Conservation (phyloP, 2,329 filamentous ascomycete species). For the Penicillium psychrosexuale region DNA sequence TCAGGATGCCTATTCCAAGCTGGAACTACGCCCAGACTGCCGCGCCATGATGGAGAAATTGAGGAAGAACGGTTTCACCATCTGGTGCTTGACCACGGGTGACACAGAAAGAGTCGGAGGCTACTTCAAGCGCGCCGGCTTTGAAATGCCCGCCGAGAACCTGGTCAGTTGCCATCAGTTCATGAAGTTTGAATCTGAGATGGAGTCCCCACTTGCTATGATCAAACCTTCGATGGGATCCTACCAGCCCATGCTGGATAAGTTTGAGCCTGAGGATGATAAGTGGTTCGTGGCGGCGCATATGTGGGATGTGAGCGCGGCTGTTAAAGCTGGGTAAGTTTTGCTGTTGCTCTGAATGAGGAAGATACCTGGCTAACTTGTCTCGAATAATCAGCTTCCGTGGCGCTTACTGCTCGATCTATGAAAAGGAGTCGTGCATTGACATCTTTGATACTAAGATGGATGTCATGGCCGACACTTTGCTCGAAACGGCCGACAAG, state of each 20-base stretch:
- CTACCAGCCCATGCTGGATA: slow-evolving; percentile 47
- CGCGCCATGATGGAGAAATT: slow-evolving; percentile 43
- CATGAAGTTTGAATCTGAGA: background rate
- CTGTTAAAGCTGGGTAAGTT: slow-evolving; percentile 44
- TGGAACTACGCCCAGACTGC: slow-evolving; percentile 35
- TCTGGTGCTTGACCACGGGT: slow-evolving; percentile 55
- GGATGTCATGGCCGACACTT: slow-evolving; percentile 50
- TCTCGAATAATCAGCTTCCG: slow-evolving; percentile 34
- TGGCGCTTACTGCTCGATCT: slow-evolving; percentile 54
- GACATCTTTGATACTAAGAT: slow-evolving; percentile 52
- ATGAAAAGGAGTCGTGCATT: slow-evolving; percentile 51
- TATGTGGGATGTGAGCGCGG: slow-evolving; percentile 58
- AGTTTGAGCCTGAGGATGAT: slow-evolving; percentile 39
- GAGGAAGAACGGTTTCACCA: slow-evolving; percentile 47
- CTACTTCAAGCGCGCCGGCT: slow-evolving; percentile 50
- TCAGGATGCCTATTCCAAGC: slow-evolving; percentile 35
- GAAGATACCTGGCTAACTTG: background rate
- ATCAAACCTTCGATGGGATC: slow-evolving; percentile 52
- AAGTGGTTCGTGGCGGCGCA: slow-evolving; percentile 60
- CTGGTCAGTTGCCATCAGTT: slow-evolving; percentile 46
- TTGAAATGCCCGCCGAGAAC: slow-evolving; percentile 52
- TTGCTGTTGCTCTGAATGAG: background rate
- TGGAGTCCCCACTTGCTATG: slow-evolving; percentile 42
- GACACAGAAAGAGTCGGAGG: slow-evolving; percentile 51
- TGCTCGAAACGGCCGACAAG: slow-evolving; percentile 50